phyloP scores from a whole-genome alignment of 768 basidiomycete genomes.

The Pulveroboletus frians region DNA sequence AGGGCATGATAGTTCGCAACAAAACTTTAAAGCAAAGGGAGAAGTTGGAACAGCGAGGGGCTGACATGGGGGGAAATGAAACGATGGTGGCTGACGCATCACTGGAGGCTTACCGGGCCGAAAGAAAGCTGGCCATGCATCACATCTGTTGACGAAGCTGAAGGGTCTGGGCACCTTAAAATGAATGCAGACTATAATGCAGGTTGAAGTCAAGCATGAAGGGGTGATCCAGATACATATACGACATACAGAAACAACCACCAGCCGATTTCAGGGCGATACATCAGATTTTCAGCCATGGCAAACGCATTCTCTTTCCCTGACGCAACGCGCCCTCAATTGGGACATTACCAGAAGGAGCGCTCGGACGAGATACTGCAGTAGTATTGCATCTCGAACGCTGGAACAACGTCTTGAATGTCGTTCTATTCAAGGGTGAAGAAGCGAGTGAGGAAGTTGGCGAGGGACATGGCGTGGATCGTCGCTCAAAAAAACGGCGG shows the following conservation, averaged over 20 bases:
- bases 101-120: slow-evolving; percentile 20
- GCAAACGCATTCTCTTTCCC: slow-evolving; percentile 27
- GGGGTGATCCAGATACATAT: slow-evolving; percentile 15
- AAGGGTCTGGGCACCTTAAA: neutral
- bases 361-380: slow-evolving; percentile 6
- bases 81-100: slow-evolving; percentile 18
- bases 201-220: slow-evolving; percentile 8
- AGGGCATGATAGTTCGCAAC: slow-evolving; percentile 15
- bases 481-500: slow-evolving; percentile 9
- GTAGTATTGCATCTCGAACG: slow-evolving; percentile 26
- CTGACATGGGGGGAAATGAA: neutral
- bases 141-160: neutral
- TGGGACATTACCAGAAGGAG: slow-evolving; percentile 17
- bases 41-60: slow-evolving; percentile 7
- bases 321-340: slow-evolving; percentile 20
- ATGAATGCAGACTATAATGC: slow-evolving; percentile 5
- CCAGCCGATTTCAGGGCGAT: slow-evolving; percentile 1
- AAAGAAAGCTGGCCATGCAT: neutral
- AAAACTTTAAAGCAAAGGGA: slow-evolving; percentile 3
- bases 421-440: slow-evolving; percentile 14
- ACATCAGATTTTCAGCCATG: slow-evolving; percentile 30
- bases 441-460: slow-evolving; percentile 10
- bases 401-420: slow-evolving; percentile 26
- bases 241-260: slow-evolving; percentile 19
- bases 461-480: slow-evolving; percentile 17